Base-by-base conservation (phyloP, 2,329 filamentous ascomycete genomes). In the Claviceps arundinis region DNA sequence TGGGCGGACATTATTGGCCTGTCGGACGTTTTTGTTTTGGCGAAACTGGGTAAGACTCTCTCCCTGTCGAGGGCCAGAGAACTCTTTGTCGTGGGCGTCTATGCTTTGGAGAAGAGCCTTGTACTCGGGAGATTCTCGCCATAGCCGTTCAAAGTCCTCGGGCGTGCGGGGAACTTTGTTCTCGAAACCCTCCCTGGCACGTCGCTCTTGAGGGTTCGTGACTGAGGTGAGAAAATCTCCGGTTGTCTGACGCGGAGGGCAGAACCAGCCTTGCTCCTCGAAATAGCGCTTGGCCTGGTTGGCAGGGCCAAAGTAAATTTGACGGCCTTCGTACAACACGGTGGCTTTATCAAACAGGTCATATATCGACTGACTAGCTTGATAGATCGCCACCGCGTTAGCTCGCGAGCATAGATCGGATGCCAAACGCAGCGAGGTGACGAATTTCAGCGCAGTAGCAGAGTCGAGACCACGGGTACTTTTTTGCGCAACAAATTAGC, bases 281-380 rank as follows among this genome's bases (percentile, higher is more conserved):
- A 90, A 89, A 65, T 81, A 89, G 0, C 63, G 63, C 59, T 76
- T 81, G 0, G 85, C 86, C 2, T 71, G 63, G 5, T 60, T 62
- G 0, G 80, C 77, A 0, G 78, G 76, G 0, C 87, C 87, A 56
- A 84, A 90, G 68, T 81, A 91, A 56, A 90, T 90, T 61, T 90
- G 78, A 0, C 82, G 76, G 1, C 87, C 87, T 61, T 89, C 83
- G 60, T 90, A 89, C 0, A 90, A 70, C 0, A 91, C 82, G 0
- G 81, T 74, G 0, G 78, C 80, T 62, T 89, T 89, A 67, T 91
- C 85, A 59, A 91, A 90, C 16, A 81, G 68, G 38, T 87, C 81
- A 61, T 86, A 87, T 37, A 84, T 83, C 41, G 77, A 70, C 60
- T 86, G 81, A 17, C 78, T 79, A 6, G 85, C 84, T 61, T 89